Evolutionary conservation across 352 stramenopile species (phyloP).

Genomic region (Achlya hypogyna): DNA sequence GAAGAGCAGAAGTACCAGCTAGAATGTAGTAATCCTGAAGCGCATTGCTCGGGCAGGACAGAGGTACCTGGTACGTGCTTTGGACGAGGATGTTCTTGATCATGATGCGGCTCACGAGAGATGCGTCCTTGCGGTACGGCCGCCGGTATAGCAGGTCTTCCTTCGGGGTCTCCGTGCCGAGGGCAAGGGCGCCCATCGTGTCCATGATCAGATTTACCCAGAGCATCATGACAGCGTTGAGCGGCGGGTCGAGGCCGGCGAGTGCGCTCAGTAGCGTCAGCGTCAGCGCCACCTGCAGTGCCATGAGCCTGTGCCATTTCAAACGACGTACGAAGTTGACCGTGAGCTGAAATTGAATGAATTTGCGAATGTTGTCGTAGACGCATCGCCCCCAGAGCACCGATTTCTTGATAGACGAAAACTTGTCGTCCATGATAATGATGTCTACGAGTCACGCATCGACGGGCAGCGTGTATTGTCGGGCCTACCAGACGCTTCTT

Average conservation of each 20-base stretch:
- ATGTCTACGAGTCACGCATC: slow-evolving; percentile 37
- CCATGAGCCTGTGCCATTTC: slow-evolving; percentile 26
- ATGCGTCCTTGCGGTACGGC: slow-evolving; percentile 62
- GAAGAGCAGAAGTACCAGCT: slow-evolving; percentile 83
- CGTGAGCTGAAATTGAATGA: slow-evolving; percentile 76
- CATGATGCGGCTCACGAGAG: slow-evolving; percentile 47
- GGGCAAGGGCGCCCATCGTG: slow-evolving; percentile 61
- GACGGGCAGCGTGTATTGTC: neutral
- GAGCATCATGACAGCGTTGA: slow-evolving; percentile 84
- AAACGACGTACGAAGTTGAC: slow-evolving; percentile 74
- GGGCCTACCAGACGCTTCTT: slow-evolving; percentile 48
- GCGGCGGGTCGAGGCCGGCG: slow-evolving; percentile 62
- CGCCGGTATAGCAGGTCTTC: slow-evolving; percentile 51
- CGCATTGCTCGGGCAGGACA: neutral
- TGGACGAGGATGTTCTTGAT: slow-evolving; percentile 72
- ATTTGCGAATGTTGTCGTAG: slow-evolving; percentile 82
- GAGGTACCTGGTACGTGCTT: slow-evolving; percentile 39
- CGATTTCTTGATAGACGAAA: slow-evolving; percentile 70
- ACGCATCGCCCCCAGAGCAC: slow-evolving; percentile 74
- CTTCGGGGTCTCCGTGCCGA: slow-evolving; percentile 61
- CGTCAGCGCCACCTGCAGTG: slow-evolving; percentile 36
- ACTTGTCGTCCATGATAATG: slow-evolving; percentile 84
- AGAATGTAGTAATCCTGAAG: neutral
- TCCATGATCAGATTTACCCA: slow-evolving; percentile 87
- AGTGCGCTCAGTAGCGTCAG: slow-evolving; percentile 78